Evolutionary conservation across 768 basidiomycete species (phyloP).

Genomic region (Pisolithus orientalis): DNA sequence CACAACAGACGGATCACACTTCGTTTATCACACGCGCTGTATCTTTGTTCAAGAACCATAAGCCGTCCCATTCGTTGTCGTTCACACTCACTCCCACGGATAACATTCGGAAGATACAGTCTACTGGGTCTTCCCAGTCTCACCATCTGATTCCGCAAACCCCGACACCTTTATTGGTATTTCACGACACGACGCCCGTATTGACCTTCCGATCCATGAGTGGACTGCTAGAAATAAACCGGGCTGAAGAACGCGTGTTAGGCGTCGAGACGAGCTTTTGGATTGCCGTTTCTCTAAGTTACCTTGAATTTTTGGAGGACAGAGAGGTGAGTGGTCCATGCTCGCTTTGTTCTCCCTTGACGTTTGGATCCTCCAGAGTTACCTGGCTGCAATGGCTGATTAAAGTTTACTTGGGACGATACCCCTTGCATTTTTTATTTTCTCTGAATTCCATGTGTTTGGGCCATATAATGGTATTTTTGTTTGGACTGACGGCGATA

Average conservation of each 20-base stretch:
- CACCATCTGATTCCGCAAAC: conserved; percentile 19
- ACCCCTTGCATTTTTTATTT: not conserved
- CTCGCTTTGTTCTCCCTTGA: conserved; percentile 2
- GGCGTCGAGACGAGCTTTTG: conserved; percentile 77
- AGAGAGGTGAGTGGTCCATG: conserved; percentile 53
- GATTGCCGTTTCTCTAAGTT: conserved; percentile 68
- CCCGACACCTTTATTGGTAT: conserved; percentile 50
- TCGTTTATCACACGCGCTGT: conserved; percentile 49
- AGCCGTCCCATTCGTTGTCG: conserved; percentile 55
- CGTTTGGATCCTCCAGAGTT: conserved; percentile 36
- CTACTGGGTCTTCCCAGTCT: conserved; percentile 17
- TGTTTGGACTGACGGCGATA: not conserved
- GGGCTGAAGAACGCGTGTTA: conserved; percentile 44
- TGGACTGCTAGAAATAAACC: conserved; percentile 61
- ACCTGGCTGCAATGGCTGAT: conserved; percentile 48
- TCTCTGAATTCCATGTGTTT: not conserved
- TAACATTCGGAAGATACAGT: conserved; percentile 11
- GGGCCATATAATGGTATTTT: too few species aligned
- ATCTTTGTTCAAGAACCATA: conserved; percentile 40
- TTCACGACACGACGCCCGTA: conserved; percentile 68
- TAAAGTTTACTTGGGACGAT: conserved; percentile 14
- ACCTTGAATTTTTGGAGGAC: conserved; percentile 71
- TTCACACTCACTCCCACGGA: conserved; percentile 43
- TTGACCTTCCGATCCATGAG: conserved; percentile 51
- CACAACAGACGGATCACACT: conserved; percentile 23